Base-by-base conservation (phyloP, 768 basidiomycete genomes). In the Suillus decipiens region DNA sequence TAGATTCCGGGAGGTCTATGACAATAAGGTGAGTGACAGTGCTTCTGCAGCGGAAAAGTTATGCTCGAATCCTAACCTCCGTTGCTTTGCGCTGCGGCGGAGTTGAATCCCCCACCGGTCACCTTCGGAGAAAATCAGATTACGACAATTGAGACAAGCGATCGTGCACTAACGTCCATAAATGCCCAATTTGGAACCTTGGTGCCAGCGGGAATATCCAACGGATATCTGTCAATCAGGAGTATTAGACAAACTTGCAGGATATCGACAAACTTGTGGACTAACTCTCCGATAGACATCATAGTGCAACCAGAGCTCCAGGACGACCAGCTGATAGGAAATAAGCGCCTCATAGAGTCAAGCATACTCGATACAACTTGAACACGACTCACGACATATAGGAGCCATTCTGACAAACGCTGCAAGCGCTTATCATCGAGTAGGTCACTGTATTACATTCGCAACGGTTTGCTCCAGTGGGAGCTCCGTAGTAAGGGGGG, bases 151-250 rank as follows among this genome's bases (percentile, higher is more conserved):
- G 7, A 36, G 39, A 41, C 63, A 72, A 51, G 17, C 24, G 3
- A 22, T 47, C 82, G 56, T 68, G 82, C 81, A 68, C 77, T 71
- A n/a, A 88, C 81, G 61, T 86, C 81, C 42, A 84, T 71, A 64
- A 82, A 89, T 15, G 87, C 87, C 88, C 88, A 89, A 12, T 80
- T 80, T 6, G 87, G 88, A n/a, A 89, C 78, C 11, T 77, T 75
- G 3, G 82, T 77, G 6, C 80, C 81, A 1, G 67, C 62, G 1
- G 88, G 87, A 59, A 89, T 72, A 19, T 74, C 69, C 15, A 74
- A 62, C 0, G 84, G 82, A 64, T 76, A 87, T 22, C 84, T 84
- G 48, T 60, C 14, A 47, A 36, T 42, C 7, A 19, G 67, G 14
- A 64, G 39, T n/a, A 31, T 22, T 31, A 4, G 34, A 15, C n/a